A percentile compares a stretch with the other conserved stretches of the same genome.
phyloP scores from a whole-genome alignment of 1,284 basidiomycete genomes.

The Mycena citricolor region DNA sequence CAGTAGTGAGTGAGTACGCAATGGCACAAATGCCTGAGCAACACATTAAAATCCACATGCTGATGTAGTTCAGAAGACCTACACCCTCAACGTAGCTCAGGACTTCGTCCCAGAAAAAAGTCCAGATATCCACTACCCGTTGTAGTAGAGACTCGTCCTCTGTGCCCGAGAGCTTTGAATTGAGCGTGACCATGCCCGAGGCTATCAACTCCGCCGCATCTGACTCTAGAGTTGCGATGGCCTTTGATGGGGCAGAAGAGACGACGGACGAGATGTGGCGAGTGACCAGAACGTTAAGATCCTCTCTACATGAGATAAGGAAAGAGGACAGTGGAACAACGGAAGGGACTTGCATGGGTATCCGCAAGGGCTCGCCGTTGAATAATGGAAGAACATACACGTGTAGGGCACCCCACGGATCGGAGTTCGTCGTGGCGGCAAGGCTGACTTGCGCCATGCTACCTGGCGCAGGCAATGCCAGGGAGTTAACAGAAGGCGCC shows the following conservation, averaged over 20 bases:
- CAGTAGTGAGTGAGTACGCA: constrained; percentile 73
- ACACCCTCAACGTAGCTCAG: constrained; percentile 89
- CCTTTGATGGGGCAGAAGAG: constrained; percentile 62
- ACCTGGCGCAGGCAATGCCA: constrained; percentile 38
- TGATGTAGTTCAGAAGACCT: constrained; percentile 3
- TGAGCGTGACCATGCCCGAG: constrained; percentile 89
- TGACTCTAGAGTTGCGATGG: constrained; percentile 66
- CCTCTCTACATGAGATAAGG: constrained; percentile 65
- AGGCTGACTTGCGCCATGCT: constrained; percentile 39
- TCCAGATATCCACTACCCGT: constrained; percentile 87
- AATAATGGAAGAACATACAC: constrained; percentile 88
- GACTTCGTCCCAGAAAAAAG: constrained; percentile 92
- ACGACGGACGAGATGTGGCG: constrained; percentile 73
- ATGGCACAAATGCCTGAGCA: constrained; percentile 65
- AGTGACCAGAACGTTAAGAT: constrained; percentile 80
- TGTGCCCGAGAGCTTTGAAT: constrained; percentile 74
- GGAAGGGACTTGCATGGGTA: constrained; percentile 65
- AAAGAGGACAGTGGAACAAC: constrained; percentile 1
- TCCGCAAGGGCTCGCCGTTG: constrained; percentile 86
- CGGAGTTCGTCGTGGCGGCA: constrained; percentile 37
- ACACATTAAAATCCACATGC: constrained; percentile 8
- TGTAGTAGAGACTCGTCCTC: constrained; percentile 76
- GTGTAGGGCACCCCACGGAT: constrained; percentile 56
- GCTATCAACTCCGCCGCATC: constrained; percentile 84
- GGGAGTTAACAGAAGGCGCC: constrained; percentile 42